Evolutionary conservation across 805 yeast species (phyloP).

Genomic region (Ogataea methylovora): DNA sequence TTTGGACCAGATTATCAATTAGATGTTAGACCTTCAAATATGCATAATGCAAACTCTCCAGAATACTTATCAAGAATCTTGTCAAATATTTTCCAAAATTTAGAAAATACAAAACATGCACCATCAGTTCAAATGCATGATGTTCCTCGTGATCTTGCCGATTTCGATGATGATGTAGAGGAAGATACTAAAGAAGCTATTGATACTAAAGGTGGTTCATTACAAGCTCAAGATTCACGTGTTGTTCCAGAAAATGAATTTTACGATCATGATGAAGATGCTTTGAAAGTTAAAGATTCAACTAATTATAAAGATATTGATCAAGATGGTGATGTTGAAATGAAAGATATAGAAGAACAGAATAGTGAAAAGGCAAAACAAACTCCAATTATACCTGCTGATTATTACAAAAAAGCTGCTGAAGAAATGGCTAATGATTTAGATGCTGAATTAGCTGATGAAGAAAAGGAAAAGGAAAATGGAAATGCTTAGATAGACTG

Average conservation of each 20-base stretch:
- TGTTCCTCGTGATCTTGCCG: conserved; percentile 86
- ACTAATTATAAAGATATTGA: conserved; percentile 9
- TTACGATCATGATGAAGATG: conserved; percentile 57
- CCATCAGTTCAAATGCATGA: conserved; percentile 94
- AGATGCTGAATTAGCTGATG: conserved; percentile 15
- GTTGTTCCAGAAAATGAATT: conserved; percentile 72
- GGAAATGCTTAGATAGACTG: no score
- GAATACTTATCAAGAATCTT: conserved; percentile 84
- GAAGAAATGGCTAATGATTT: conserved; percentile 20
- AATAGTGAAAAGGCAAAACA: neutral
- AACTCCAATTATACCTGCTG: conserved; percentile 12
- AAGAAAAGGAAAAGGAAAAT: conserved; percentile 6
- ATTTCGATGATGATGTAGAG: conserved; percentile 68
- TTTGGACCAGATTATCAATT: conserved; percentile 95
- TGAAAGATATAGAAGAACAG: no score
- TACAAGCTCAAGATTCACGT: conserved; percentile 69
- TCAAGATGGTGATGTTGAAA: neutral
- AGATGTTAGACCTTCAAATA: conserved; percentile 91
- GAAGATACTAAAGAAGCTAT: conserved; percentile 75
- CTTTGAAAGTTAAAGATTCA: conserved; percentile 16
- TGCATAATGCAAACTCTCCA: conserved; percentile 93
- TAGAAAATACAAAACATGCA: conserved; percentile 88
- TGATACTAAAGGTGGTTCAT: conserved; percentile 90
- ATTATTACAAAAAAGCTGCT: conserved; percentile 19
- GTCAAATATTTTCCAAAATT: conserved; percentile 65